Conservation (phyloP, 1,284 basidiomycete genomes). For the Volvariella surrecta region DNA sequence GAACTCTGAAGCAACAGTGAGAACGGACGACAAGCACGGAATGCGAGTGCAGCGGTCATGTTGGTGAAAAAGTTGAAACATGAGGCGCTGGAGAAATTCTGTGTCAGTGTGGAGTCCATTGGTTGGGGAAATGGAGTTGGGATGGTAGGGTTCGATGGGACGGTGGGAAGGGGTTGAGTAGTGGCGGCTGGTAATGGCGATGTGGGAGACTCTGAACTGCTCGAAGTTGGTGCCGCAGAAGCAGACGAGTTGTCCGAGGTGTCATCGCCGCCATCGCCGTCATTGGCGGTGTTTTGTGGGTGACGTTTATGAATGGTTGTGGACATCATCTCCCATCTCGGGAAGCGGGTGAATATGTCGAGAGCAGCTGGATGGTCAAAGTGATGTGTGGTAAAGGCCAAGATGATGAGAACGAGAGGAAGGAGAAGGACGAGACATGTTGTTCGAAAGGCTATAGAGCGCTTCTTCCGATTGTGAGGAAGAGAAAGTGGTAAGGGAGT, state of each 20-base stretch:
- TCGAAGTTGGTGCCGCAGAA: conserved; percentile 8
- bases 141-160: conserved; percentile 34
- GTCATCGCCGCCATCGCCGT: conserved; percentile 16
- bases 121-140: conserved; percentile 74
- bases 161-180: conserved; percentile 26
- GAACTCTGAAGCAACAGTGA: conserved; percentile 61
- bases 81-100: conserved; percentile 51
- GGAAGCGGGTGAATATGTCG: conserved; percentile 27
- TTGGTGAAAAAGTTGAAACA: conserved; percentile 68
- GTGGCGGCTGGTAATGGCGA: conserved; percentile 11
- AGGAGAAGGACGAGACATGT: not conserved
- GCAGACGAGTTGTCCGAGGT: not conserved
- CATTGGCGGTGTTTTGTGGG: conserved; percentile 9
- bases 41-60: conserved; percentile 54
- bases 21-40: conserved; percentile 68
- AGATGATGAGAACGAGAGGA: conserved; percentile 34
- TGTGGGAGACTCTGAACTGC: conserved; percentile 7
- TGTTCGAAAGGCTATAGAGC: not conserved
- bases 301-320: conserved; percentile 34
- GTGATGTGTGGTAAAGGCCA: conserved; percentile 44
- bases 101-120: conserved; percentile 53
- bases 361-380: conserved; percentile 37
- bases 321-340: not conserved
- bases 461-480: no score
- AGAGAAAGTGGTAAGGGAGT: no score